A percentile compares a stretch with the other conserved stretches of the same genome.
phyloP scores from a whole-genome alignment of 306 rosid species.

The Corylus avellana region DNA sequence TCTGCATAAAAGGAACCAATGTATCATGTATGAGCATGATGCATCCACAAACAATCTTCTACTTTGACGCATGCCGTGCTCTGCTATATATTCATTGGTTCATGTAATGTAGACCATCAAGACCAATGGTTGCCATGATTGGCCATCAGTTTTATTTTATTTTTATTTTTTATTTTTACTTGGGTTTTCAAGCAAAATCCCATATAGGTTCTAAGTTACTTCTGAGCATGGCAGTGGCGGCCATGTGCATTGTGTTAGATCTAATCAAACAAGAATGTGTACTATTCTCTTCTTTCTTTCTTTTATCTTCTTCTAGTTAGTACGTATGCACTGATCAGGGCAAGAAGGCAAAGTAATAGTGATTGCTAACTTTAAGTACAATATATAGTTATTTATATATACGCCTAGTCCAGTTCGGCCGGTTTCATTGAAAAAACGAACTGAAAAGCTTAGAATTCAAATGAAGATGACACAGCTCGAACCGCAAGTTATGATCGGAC shows the following conservation, averaged over 20 bases:
- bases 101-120: conserved; percentile 32
- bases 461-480: too few species aligned
- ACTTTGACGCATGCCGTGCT: conserved; percentile 38
- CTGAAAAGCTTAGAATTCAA: too few species aligned
- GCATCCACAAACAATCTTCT: conserved; percentile 20
- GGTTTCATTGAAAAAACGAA: too few species aligned
- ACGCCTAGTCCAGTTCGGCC: too few species aligned
- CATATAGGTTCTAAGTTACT: neutral
- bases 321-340: conserved; percentile 28
- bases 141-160: conserved; percentile 21
- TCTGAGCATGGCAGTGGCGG: conserved; percentile 14
- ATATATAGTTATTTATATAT: neutral
- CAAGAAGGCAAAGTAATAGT: conserved; percentile 26
- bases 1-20: neutral
- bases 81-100: conserved; percentile 19
- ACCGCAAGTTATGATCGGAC: too few species aligned
- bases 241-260: conserved; percentile 46
- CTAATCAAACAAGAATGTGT: conserved; percentile 12
- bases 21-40: neutral
- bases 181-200: conserved; percentile 12
- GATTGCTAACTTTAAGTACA: conserved; percentile 26
- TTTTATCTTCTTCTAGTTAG: neutral
- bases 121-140: conserved; percentile 40
- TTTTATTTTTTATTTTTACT: conserved; percentile 8
- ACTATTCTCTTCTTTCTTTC: conserved; percentile 29